Evolutionary conservation across 2,329 filamentous ascomycete species (phyloP).

Genomic region (Pseudogymnoascus sp.): DNA sequence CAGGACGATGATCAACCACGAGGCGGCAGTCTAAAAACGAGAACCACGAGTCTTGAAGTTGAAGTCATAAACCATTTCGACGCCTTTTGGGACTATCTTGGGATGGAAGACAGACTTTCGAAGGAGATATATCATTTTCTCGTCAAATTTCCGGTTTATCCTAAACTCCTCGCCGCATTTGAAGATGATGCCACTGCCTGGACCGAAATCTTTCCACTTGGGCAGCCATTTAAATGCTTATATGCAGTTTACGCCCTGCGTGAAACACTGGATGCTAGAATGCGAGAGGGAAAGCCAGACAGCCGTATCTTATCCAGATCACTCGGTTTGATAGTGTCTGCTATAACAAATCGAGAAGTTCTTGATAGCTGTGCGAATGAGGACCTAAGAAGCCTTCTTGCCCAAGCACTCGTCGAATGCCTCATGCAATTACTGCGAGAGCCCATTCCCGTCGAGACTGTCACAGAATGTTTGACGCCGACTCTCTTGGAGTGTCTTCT

Average conservation of each 20-base stretch:
- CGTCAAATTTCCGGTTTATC: constrained; percentile 60
- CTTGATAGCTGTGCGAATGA: constrained; percentile 38
- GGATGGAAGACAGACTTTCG: constrained; percentile 62
- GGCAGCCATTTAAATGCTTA: constrained; percentile 63
- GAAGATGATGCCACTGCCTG: constrained; percentile 46
- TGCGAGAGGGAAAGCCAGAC: constrained; percentile 12
- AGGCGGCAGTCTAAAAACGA: constrained; percentile 40
- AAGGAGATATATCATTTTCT: constrained; percentile 66
- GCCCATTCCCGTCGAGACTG: constrained; percentile 29
- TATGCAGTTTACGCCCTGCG: constrained; percentile 64
- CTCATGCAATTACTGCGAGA: constrained; percentile 38
- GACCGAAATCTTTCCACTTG: constrained; percentile 57
- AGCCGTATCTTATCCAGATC: constrained; percentile 31
- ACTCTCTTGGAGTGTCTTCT: constrained; percentile 28
- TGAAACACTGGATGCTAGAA: constrained; percentile 43
- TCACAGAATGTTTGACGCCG: constrained; percentile 27
- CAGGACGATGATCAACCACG: constrained; percentile 41
- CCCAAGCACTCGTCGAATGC: constrained; percentile 48
- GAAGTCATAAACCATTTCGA: constrained; percentile 78
- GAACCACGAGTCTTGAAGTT: constrained; percentile 58
- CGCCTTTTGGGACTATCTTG: constrained; percentile 73
- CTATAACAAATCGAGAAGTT: constrained; percentile 51
- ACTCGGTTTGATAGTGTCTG: constrained; percentile 49
- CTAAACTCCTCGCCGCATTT: constrained; percentile 52
- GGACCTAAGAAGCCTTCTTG: constrained; percentile 42